Evolutionary conservation across 2,329 filamentous ascomycete genomes (phyloP).

Genomic region (Teratosphaeria zuluensis): DNA sequence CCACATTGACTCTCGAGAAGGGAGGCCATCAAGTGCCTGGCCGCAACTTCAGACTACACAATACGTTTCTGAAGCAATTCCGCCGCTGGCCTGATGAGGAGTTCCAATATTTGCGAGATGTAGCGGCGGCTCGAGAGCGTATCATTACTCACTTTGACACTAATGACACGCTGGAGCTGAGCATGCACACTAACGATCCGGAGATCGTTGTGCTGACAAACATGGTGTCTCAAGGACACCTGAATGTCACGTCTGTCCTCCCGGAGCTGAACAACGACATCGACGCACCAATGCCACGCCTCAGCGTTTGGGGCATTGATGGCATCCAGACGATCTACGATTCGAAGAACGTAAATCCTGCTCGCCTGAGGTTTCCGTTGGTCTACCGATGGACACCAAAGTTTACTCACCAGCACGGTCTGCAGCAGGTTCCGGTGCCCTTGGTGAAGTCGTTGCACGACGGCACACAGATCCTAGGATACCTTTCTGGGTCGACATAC

Average conservation of each 20-base stretch:
- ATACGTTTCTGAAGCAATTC: constrained; percentile 48
- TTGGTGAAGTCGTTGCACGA: constrained; percentile 2
- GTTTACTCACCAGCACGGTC: constrained; percentile 49
- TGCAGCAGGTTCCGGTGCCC: constrained; percentile 35
- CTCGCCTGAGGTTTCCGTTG: constrained; percentile 55
- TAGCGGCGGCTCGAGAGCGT: constrained; percentile 14
- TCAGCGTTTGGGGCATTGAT: constrained; percentile 57
- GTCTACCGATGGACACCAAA: constrained; percentile 47
- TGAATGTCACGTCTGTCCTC: constrained; percentile 45
- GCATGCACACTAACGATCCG: constrained; percentile 52
- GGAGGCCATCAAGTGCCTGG: constrained; percentile 51
- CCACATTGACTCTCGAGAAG: constrained; percentile 51
- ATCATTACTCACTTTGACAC: constrained; percentile 26
- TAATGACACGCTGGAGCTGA: constrained; percentile 35
- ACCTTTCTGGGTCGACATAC: constrained; percentile 65
- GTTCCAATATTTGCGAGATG: constrained; percentile 15
- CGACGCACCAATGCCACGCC: constrained; percentile 29
- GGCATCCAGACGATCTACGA: constrained; percentile 62
- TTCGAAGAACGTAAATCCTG: constrained; percentile 57
- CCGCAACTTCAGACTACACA: constrained; percentile 54
- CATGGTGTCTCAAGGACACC: constrained; percentile 49
- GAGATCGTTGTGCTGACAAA: constrained; percentile 58
- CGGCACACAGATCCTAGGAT: constrained; percentile 29
- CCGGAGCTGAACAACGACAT: constrained; percentile 49
- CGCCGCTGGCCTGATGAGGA: constrained; percentile 42